Evolutionary conservation across 192 early-diverging fungal species (phyloP).

Genomic region (Chytriomyces sp.): DNA sequence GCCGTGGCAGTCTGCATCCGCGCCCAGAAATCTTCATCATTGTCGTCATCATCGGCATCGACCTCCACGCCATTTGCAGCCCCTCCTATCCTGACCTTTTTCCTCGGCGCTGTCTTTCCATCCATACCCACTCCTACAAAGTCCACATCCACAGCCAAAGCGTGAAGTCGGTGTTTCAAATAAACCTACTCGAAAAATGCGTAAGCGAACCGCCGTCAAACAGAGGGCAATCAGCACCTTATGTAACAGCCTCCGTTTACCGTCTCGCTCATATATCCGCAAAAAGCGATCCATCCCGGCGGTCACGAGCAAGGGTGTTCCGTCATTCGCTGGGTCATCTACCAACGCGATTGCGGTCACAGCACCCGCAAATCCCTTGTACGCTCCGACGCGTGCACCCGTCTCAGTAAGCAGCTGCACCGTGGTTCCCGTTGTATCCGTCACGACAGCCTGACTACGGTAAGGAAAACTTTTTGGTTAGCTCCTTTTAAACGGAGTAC

Average conservation of each 20-base stretch:
- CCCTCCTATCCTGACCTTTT: background rate
- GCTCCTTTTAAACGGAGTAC: background rate
- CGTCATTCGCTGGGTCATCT: background rate
- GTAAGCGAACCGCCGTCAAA: background rate
- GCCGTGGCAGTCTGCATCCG: background rate
- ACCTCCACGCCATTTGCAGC: background rate
- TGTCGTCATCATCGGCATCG: background rate
- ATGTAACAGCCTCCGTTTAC: slow-evolving; percentile 29
- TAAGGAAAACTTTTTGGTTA: background rate
- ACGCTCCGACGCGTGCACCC: slow-evolving; percentile 36
- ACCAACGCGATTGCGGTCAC: slow-evolving; percentile 32
- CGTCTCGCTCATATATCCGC: slow-evolving; percentile 69
- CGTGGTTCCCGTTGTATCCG: slow-evolving; percentile 47
- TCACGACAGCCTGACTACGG: slow-evolving; percentile 34
- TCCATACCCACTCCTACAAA: background rate
- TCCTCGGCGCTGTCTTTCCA: background rate
- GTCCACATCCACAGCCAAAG: background rate
- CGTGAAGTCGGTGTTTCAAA: slow-evolving; percentile 13
- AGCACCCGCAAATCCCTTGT: slow-evolving; percentile 43
- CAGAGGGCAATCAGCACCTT: slow-evolving; percentile 25
- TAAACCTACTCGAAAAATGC: background rate
- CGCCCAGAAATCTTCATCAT: slow-evolving; percentile 10
- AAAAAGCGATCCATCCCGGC: slow-evolving; percentile 78
- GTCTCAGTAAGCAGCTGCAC: slow-evolving; percentile 31
- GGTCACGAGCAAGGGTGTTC: slow-evolving; percentile 45